Evolutionary conservation across 179 eudicot genomes (phyloP).

Genomic region (Beta lomatogona): DNA sequence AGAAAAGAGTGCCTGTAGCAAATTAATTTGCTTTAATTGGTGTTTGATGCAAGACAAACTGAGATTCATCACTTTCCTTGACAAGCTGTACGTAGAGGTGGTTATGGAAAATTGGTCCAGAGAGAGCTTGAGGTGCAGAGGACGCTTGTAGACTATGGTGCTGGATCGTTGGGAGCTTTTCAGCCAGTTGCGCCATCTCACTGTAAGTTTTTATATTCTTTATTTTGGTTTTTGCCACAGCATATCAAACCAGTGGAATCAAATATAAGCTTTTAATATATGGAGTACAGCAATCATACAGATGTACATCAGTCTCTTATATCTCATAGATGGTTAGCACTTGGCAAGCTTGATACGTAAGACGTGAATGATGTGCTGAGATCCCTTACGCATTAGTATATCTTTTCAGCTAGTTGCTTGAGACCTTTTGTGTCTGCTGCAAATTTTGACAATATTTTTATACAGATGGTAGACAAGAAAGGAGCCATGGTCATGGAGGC

Average conservation of each 20-base stretch:
- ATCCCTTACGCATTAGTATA: neutral
- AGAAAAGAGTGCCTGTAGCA: neutral
- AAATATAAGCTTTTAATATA: neutral
- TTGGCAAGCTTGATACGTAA: neutral
- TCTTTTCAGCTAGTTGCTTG: neutral
- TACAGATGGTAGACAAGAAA: conserved; percentile 83
- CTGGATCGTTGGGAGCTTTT: conserved; percentile 77
- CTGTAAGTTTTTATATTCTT: conserved; percentile 46
- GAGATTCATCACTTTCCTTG: conserved; percentile 47
- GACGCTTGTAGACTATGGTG: conserved; percentile 89
- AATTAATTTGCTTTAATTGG: neutral
- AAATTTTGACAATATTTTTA: conserved; percentile 8
- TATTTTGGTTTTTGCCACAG: neutral
- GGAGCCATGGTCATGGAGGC: conserved; percentile 69
- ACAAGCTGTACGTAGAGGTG: conserved; percentile 89
- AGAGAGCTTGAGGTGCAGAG: conserved; percentile 92
- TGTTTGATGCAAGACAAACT: neutral
- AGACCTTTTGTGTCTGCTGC: neutral
- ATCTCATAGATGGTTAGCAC: neutral
- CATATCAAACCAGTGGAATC: neutral
- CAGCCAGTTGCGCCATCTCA: conserved; percentile 63
- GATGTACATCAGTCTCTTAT: neutral
- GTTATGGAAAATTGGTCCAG: conserved; percentile 97
- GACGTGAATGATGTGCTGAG: neutral
- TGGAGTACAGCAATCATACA: neutral